These are phyloP conservation scores for Inga laurina DNA, from an alignment of 306 rosid genomes.

Conservation along the genomic window DNA sequence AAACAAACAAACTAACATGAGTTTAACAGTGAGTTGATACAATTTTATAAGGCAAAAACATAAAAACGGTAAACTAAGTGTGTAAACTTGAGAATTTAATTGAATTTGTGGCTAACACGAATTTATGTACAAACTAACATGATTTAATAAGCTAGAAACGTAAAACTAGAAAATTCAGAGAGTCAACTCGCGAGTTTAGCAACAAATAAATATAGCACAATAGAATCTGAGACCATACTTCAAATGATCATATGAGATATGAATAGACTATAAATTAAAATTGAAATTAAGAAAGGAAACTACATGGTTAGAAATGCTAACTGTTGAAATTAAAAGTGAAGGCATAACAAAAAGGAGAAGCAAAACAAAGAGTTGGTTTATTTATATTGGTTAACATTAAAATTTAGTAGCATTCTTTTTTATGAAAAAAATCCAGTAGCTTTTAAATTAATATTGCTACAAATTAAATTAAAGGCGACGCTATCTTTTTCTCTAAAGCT, in stretches of 20 bases:
- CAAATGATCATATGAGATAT: background rate
- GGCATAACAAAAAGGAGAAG: slow-evolving; percentile 26
- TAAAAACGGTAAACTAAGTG: fast-evolving
- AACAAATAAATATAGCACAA: too few relatives aligned
- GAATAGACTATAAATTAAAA: background rate
- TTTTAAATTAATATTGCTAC: slow-evolving; percentile 2
- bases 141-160: too few relatives aligned
- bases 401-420: background rate
- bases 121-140: too few relatives aligned
- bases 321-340: background rate
- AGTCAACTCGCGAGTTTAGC: too few relatives aligned
- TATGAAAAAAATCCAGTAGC: background rate
- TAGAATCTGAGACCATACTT: background rate
- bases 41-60: too few relatives aligned
- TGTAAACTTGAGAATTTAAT: too few relatives aligned
- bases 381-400: slow-evolving; percentile 8
- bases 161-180: too few relatives aligned
- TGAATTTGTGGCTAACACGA: too few relatives aligned
- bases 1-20: too few relatives aligned
- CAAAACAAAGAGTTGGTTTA: slow-evolving; percentile 23
- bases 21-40: too few relatives aligned
- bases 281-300: background rate
- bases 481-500: background rate
- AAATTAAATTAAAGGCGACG: background rate
- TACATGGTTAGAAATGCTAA: background rate